Percentiles rank a stretch among this genome's conserved stretches.
Conservation (phyloP, 106 monocot genomes). For the Dioscorea dumetorum region DNA sequence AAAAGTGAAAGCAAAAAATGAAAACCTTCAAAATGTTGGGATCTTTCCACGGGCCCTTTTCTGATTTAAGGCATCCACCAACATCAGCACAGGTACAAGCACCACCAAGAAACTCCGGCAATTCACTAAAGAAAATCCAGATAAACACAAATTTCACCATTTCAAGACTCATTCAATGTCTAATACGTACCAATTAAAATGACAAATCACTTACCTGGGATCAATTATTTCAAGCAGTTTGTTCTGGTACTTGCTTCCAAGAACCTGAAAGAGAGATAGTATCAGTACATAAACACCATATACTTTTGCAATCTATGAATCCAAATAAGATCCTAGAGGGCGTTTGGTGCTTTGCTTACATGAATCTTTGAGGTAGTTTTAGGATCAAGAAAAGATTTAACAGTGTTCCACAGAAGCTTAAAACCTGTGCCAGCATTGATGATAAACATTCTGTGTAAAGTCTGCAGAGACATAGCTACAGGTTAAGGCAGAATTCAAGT, state of each 20-base stretch:
- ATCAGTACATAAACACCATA: too few relatives aligned
- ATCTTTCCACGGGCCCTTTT: slow-evolving; percentile 38
- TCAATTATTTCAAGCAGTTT: slow-evolving; percentile 68
- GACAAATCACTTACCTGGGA: slow-evolving; percentile 21
- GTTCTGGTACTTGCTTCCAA: slow-evolving; percentile 51
- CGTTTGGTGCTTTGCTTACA: slow-evolving; percentile 13
- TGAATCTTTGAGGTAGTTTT: slow-evolving; percentile 64
- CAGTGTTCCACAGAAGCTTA: slow-evolving; percentile 50
- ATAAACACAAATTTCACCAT: not conserved
- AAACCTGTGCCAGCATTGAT: slow-evolving; percentile 65
- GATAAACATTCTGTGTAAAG: slow-evolving; percentile 55
- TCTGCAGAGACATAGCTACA: slow-evolving; percentile 15
- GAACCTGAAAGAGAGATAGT: slow-evolving; percentile 30
- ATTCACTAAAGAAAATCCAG: slow-evolving; percentile 28
- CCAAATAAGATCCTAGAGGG: too few relatives aligned
- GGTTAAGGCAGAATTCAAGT: too few relatives aligned
- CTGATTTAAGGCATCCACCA: slow-evolving; percentile 47
- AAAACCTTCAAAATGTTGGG: slow-evolving; percentile 22
- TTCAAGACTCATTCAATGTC: too few relatives aligned
- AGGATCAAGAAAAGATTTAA: slow-evolving; percentile 69
- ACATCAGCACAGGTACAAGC: slow-evolving; percentile 36
- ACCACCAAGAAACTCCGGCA: slow-evolving; percentile 74
- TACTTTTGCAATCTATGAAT: too few relatives aligned
- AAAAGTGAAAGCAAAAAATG: not conserved
- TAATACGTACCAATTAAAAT: too few relatives aligned